Percentiles rank a stretch among this genome's conserved stretches.
Conservation (phyloP, 192 early-diverging fungal species). For the Podila horticola region DNA sequence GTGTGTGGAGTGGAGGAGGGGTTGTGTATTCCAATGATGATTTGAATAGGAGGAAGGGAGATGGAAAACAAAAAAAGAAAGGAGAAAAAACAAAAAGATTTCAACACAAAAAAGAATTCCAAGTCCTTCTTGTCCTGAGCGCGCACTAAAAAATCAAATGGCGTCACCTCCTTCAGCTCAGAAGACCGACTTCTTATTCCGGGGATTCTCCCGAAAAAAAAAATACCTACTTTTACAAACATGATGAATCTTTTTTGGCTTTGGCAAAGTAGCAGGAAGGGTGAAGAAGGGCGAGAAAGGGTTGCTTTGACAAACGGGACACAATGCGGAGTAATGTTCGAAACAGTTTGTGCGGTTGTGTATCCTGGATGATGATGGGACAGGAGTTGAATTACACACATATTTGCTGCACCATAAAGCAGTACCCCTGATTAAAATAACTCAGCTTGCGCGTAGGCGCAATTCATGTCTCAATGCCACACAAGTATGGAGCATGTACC, state of each 20-base stretch:
- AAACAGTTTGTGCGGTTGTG: not conserved
- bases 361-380: not conserved
- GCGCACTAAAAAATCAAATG: not conserved
- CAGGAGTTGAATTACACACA: not conserved
- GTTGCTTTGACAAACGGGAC: no score
- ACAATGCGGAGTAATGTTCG: not conserved
- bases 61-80: not conserved
- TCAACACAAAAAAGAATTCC: not conserved
- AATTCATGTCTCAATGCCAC: no score
- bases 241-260: no score
- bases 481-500: no score
- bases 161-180: not conserved
- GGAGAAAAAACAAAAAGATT: not conserved
- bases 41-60: not conserved
- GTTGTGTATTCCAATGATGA: not conserved
- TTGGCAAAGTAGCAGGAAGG: no score
- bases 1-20: not conserved
- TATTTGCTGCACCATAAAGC: no score
- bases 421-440: no score
- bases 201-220: not conserved
- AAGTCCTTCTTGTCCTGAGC: not conserved
- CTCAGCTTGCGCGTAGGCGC: no score
- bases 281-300: no score
- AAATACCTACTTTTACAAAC: no score
- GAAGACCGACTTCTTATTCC: not conserved